Evolutionary conservation across 371 early-diverging fungal species (phyloP).

Genomic region (Dinochytrium kinnereticum): DNA sequence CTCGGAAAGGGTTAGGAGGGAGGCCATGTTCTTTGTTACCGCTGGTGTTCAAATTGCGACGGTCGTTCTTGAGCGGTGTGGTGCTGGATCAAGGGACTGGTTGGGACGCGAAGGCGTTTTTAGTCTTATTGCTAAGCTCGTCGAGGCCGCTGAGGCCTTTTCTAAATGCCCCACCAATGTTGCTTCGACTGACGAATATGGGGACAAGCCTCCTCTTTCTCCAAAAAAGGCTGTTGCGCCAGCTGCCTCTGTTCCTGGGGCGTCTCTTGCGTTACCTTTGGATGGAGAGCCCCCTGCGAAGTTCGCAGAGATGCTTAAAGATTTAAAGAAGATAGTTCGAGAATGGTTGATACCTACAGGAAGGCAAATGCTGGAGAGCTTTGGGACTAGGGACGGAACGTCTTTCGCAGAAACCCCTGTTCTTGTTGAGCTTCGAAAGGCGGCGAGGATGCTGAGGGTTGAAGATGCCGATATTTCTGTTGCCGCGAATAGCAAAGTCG

Average conservation of each 20-base stretch:
- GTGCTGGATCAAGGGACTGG: slow-evolving; percentile 29
- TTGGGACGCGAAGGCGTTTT: slow-evolving; percentile 50
- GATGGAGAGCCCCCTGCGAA: neutral
- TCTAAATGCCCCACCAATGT: neutral
- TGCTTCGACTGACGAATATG: neutral
- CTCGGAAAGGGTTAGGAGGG: too few species aligned
- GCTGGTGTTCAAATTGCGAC: slow-evolving; percentile 43
- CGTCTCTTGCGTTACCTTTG: neutral
- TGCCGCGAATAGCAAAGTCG: neutral
- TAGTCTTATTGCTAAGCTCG: slow-evolving; percentile 30
- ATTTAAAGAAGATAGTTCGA: slow-evolving; percentile 27
- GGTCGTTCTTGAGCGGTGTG: slow-evolving; percentile 42
- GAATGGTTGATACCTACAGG: slow-evolving; percentile 22
- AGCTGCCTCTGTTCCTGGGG: too few species aligned
- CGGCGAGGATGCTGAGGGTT: neutral
- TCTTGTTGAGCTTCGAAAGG: neutral
- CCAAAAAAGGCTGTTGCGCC: neutral
- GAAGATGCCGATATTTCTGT: neutral
- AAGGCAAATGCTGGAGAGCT: neutral
- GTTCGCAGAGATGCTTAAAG: slow-evolving; percentile 30
- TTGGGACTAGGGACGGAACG: slow-evolving; percentile 4
- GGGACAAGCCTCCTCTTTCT: neutral
- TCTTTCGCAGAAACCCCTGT: neutral
- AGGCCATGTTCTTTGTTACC: slow-evolving; percentile 40
- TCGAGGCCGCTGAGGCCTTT: slow-evolving; percentile 24